Base-by-base conservation (phyloP, 1,139 yeast species). In the Debaryomyces sp. region DNA sequence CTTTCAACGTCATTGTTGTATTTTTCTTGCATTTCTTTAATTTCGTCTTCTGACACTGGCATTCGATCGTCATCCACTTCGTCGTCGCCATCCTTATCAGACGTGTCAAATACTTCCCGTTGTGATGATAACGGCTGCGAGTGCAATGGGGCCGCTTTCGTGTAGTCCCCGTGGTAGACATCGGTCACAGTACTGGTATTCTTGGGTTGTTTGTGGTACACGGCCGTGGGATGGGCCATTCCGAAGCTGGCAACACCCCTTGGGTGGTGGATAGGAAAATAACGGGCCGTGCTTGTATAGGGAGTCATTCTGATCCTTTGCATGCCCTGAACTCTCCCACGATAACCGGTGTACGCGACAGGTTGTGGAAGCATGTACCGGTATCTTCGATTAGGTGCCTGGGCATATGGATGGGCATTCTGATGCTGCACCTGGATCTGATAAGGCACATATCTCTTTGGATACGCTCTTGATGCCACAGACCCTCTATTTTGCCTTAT, bases 71-170 rank as follows among this genome's bases (percentile, higher is more conserved):
- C 73, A 13, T 66, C 70, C 15, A 59, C 32, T 46, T 49, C 13
- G 43, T n/a, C n/a, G n/a, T 54, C 52, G 4, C 7, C 26, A 12
- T 37, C 29, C 17, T 6, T 18, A n/a, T 34, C 36, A 17, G 35
- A 22, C 13, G 18, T 24, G 45, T 62, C 71, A 52, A 81, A 81
- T 46, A 64, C 70, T 50, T 76, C 81, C 29, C 70, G 63, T 58
- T 80, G 83, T 0, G 86, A 79, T 34, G 81, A 75, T 27, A 81
- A 67, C 8, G 87, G 86, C 57, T 82, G 86, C 4, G 83, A 78
- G 27, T 66, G 66, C 32, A 77, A 56, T 3, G 85, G 86, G 0
- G 85, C 85, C 33, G 69, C 72, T 51, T 70, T 72, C 21, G 76
- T 67, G 34, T 67, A 68, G 52, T 79, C 82, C 4, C 78, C 80